A percentile compares a stretch with the other conserved stretches of the same genome.
These are phyloP conservation scores for Rubia balearica DNA, from an alignment of 305 asterid genomes.

Conservation along the genomic window DNA sequence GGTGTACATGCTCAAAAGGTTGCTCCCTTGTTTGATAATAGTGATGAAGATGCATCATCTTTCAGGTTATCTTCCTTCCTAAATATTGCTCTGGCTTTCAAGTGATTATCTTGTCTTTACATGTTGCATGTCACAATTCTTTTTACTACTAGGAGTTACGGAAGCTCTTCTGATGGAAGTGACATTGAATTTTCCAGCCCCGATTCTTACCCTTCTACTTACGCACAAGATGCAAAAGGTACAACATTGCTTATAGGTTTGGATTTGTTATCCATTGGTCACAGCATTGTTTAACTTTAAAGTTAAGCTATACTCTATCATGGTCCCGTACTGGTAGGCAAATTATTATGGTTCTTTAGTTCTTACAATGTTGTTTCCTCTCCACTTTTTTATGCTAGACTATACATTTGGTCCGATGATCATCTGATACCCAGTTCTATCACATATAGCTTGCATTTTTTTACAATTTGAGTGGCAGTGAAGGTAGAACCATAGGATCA, in stretches of 20 bases:
- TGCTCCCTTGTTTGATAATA: slow-evolving; percentile 25
- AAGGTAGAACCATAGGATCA: not conserved
- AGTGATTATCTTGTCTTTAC: slow-evolving; percentile 4
- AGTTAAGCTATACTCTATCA: not conserved
- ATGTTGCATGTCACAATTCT: slow-evolving; percentile 21
- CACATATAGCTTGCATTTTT: not conserved
- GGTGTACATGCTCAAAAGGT: slow-evolving; percentile 25
- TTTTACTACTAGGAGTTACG: slow-evolving; percentile 25
- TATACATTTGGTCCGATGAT: not conserved
- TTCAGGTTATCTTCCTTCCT: slow-evolving; percentile 43
- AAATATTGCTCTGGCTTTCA: slow-evolving; percentile 16
- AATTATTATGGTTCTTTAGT: not conserved
- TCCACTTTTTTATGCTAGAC: not conserved
- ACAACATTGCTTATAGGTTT: slow-evolving; percentile 17
- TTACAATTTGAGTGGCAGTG: not conserved
- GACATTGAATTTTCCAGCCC: slow-evolving; percentile 35
- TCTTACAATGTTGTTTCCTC: not conserved
- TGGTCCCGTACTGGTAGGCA: not conserved
- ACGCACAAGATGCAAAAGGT: slow-evolving; percentile 52
- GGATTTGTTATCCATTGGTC: not conserved
- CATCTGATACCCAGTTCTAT: not conserved
- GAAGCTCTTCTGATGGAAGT: slow-evolving; percentile 35
- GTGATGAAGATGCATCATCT: slow-evolving; percentile 35
- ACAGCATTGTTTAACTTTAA: not conserved
- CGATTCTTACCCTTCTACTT: slow-evolving; percentile 28